Base-by-base conservation (phyloP, 2,329 filamentous ascomycete species). In the Clonostachys chloroleuca region DNA sequence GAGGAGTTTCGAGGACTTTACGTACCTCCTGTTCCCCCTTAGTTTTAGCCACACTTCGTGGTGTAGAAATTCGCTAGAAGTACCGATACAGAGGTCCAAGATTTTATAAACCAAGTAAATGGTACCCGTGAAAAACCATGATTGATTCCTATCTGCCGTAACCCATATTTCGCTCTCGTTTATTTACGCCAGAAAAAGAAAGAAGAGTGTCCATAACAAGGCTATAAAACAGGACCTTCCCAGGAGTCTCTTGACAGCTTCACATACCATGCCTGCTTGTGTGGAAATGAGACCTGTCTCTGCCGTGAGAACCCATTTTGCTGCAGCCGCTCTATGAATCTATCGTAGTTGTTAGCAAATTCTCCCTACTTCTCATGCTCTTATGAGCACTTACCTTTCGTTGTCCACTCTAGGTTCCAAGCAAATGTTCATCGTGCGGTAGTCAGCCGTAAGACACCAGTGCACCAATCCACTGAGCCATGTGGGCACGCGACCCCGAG, bases 381-480 rank as follows among this genome's bases (percentile, higher is more conserved):
- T 13, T 13, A 35, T 6, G 20, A 20, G 34, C 2, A 53, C 84
- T 67, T 65, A 96, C 92, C 88, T 92, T 48, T 77, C 72, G 64
- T 99, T 97, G 63, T 99, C 94, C 12, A 97, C 78, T 60, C 94
- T 80, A 4, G 94, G 94, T 69, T 99, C 94, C 56, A 97, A 68
- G 61, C 89, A 85, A 18, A 97, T 80, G 46, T 80, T 85, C 72
- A 90, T 84, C 2, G 92, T 97, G 52, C 94, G 76, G 56, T 83
- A 78, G 62, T 96, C 92, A 4, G 84, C 77, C 52, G 86, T 70
- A 61, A 88, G 86, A 56, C 86, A 88, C 74, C 86, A 92, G 65
- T 99, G 94, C n/a, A 94, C 84, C 55, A 97, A 63, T 17, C 90
- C 86, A 45, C 82, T 88, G 55, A 96, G 64, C 94, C 94, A 99